Evolutionary conservation across 2,329 filamentous ascomycete species (phyloP).

Genomic region (Talaromyces marneffei): DNA sequence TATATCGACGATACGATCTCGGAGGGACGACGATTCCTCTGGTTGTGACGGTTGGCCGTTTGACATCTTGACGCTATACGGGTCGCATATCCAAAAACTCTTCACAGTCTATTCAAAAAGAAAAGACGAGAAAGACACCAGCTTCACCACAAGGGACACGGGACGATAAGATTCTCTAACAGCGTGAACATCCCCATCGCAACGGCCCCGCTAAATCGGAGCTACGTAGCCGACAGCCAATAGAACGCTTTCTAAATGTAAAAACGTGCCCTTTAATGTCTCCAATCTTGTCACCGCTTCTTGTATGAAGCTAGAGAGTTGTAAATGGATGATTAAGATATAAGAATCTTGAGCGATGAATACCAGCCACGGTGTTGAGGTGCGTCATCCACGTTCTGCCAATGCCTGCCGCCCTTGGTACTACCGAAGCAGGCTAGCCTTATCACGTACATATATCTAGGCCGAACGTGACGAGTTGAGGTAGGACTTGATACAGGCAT

Average conservation of each 20-base stretch:
- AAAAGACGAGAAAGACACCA: background rate
- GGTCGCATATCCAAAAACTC: background rate
- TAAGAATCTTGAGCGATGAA: background rate
- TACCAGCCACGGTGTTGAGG: background rate
- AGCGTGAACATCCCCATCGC: background rate
- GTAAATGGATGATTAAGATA: background rate
- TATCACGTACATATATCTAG: background rate
- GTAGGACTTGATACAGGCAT: background rate
- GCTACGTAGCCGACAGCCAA: conserved; percentile 2
- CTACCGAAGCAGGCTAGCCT: background rate
- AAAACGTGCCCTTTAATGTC: background rate
- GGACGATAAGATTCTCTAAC: background rate
- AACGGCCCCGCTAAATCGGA: background rate
- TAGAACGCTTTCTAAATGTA: background rate
- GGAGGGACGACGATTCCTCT: conserved; percentile 17
- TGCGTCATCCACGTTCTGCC: background rate
- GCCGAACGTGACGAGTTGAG: background rate
- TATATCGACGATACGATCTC: conserved; percentile 26
- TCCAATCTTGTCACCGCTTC: background rate
- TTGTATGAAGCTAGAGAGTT: background rate
- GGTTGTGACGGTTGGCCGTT: conserved; percentile 4
- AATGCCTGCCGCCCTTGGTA: background rate
- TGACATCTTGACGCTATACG: conserved; percentile 5
- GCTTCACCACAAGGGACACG: background rate
- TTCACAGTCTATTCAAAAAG: background rate